Evolutionary conservation across 2,329 filamentous ascomycete genomes (phyloP).

Genomic region (Neurospora crassa): DNA sequence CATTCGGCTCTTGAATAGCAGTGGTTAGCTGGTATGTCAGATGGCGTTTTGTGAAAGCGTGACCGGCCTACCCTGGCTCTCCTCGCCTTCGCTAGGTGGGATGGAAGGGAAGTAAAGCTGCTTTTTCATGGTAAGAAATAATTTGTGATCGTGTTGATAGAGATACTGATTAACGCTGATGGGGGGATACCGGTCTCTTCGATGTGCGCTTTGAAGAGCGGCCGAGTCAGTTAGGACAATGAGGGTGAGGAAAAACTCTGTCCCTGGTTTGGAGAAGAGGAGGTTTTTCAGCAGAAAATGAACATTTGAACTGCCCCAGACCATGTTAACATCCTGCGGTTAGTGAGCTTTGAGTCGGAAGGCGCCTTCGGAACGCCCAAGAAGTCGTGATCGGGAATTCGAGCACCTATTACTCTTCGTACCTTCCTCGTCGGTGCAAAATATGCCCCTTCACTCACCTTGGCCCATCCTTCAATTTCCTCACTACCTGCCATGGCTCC

Average conservation of each 20-base stretch:
- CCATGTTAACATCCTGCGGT: background rate
- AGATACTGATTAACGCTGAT: background rate
- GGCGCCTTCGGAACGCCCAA: background rate
- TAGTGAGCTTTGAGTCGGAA: background rate
- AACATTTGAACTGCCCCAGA: background rate
- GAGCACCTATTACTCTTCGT: background rate
- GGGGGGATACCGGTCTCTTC: background rate
- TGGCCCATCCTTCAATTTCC: background rate
- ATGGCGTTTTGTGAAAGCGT: background rate
- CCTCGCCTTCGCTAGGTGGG: background rate
- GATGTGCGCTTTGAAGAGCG: rapidly evolving
- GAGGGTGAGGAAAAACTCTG: rapidly evolving
- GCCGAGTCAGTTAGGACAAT: background rate
- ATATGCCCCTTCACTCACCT: background rate
- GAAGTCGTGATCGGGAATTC: background rate
- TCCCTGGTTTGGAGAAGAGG: background rate
- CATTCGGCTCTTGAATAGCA: background rate
- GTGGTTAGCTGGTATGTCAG: background rate
- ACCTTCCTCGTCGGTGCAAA: background rate
- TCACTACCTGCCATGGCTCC: background rate
- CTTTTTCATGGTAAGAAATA: background rate
- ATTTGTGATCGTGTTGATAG: background rate
- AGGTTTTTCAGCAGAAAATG: rapidly evolving
- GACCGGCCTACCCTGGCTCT: background rate
- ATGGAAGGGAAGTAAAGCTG: background rate